Evolutionary conservation across 192 early-diverging fungal species (phyloP), one percentile per base, ranked within the genome.

Genomic region (Umbelopsis vinacea): DNA sequence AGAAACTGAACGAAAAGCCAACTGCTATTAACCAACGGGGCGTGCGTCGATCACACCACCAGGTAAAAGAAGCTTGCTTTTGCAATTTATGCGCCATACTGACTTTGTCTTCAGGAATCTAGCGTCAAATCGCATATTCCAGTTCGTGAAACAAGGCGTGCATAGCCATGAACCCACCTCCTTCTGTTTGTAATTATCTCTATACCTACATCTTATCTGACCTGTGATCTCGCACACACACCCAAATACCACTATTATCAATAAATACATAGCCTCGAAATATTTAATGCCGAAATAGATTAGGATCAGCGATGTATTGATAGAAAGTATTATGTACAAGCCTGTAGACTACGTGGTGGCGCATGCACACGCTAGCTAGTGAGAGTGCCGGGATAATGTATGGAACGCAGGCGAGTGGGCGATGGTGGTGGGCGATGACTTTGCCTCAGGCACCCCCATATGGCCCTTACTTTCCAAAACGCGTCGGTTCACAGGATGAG

Each of bases 171-270:
- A 19, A 6, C 33, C 9, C 6, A 29, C 12, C 15, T 35, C 15
- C 57, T 17, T 37, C 33, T 63, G 26, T 63, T 63, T 63, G 57
- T 63, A 63, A 63, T 63, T 63, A 63, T 63, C 57, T 29, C 26
- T 22, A 63, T 63, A 63, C 57, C 57, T 63, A 63, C 57, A 63
- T 11, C 7, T 17, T 38, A 26, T 60, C 26, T 60, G 9, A 6
- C 29, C 15, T 37, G 26, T 37, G 57, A 35, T 17, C 7, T 3
- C 17, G 12, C 15, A 63, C 12, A 19, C 55, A 37, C 57, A 1
- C 57, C 57, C 7, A 43, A 43, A 43, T 43, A 43, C 53, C 53
- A 63, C 37, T 63, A 37, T 37, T 63, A 63, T 26, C 57, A 63
- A 63, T 63, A 63, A 22, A 63, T 63, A 63, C 33, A 37, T 33